phyloP scores from a whole-genome alignment of 2,329 filamentous ascomycete genomes.

The Colletotrichum truncatum region DNA sequence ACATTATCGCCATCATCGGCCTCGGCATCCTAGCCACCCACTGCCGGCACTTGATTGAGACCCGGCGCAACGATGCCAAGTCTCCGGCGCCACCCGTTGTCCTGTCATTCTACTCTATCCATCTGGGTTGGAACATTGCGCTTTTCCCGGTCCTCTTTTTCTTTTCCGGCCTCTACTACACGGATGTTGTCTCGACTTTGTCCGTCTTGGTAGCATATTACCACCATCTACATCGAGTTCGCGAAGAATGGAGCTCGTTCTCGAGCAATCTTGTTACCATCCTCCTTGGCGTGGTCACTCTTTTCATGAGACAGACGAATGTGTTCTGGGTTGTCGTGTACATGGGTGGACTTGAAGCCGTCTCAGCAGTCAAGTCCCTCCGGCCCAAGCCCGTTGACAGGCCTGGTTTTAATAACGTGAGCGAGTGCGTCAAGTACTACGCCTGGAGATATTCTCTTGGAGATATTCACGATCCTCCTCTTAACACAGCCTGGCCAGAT shows the following conservation, averaged over 20 bases:
- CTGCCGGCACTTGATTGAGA: slow-evolving; percentile 63
- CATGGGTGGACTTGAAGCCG: slow-evolving; percentile 69
- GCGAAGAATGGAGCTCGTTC: slow-evolving; percentile 40
- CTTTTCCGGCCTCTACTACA: slow-evolving; percentile 96
- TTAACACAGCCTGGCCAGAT: slow-evolving; percentile 57
- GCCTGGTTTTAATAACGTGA: slow-evolving; percentile 42
- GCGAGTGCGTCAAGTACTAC: slow-evolving; percentile 48
- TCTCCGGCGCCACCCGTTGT: slow-evolving; percentile 22
- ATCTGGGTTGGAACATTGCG: slow-evolving; percentile 80
- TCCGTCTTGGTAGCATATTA: slow-evolving; percentile 77
- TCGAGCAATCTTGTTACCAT: slow-evolving; percentile 56
- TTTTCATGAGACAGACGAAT: slow-evolving; percentile 92
- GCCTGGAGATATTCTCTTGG: slow-evolving; percentile 56
- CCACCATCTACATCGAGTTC: slow-evolving; percentile 58
- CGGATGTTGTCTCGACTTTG: slow-evolving; percentile 84
- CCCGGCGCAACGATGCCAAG: slow-evolving; percentile 36
- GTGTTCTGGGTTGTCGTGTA: slow-evolving; percentile 93
- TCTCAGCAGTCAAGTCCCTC: slow-evolving; percentile 60
- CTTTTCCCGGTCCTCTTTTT: slow-evolving; percentile 94
- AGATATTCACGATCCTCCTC: slow-evolving; percentile 62
- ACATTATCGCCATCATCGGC: slow-evolving; percentile 52
- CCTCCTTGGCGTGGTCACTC: slow-evolving; percentile 68
- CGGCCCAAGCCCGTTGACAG: slow-evolving; percentile 41
- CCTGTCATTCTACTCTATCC: slow-evolving; percentile 54
- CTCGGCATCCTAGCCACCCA: slow-evolving; percentile 56